A percentile compares a stretch with the other conserved stretches of the same genome.
phyloP scores from a whole-genome alignment of 441 rosid species.

The Adansonia grandidieri region DNA sequence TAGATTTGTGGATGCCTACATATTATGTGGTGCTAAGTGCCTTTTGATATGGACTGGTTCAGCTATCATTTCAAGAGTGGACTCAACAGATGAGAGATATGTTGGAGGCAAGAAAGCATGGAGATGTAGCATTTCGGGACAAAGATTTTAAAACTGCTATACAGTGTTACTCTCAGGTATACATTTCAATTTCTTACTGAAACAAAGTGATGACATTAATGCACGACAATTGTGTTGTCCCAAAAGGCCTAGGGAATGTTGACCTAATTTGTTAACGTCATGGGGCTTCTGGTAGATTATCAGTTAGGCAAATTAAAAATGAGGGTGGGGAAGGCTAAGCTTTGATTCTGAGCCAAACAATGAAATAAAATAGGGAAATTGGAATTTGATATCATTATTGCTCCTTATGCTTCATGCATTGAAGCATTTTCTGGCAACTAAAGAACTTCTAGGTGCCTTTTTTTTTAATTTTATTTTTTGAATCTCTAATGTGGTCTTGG shows the following conservation, averaged over 20 bases:
- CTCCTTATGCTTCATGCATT: background rate
- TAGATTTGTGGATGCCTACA: constrained; percentile 13
- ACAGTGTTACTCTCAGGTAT: constrained; percentile 90
- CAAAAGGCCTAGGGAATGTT: background rate
- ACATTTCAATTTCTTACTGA: constrained; percentile 9
- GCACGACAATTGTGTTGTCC: background rate
- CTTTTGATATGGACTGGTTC: constrained; percentile 28
- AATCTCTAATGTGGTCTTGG: background rate
- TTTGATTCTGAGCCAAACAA: constrained; percentile 5
- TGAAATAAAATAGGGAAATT: constrained; percentile 12
- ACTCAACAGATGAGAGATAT: constrained; percentile 89
- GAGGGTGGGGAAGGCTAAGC: background rate
- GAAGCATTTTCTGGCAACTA: background rate
- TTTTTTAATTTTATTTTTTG: background rate
- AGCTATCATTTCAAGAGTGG: constrained; percentile 98
- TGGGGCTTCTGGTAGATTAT: background rate
- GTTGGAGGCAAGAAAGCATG: constrained; percentile 88
- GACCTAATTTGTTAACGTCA: constrained; percentile 2
- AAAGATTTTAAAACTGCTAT: constrained; percentile 76
- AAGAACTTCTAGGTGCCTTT: background rate
- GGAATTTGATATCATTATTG: constrained; percentile 4
- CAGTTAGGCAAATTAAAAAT: background rate
- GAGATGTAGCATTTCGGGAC: constrained; percentile 81
- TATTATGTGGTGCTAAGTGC: constrained; percentile 22
- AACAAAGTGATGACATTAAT: background rate